These are phyloP conservation scores for Tuber magnatum DNA, from an alignment of 495 filamentous ascomycete genomes.

Conservation along the genomic window DNA sequence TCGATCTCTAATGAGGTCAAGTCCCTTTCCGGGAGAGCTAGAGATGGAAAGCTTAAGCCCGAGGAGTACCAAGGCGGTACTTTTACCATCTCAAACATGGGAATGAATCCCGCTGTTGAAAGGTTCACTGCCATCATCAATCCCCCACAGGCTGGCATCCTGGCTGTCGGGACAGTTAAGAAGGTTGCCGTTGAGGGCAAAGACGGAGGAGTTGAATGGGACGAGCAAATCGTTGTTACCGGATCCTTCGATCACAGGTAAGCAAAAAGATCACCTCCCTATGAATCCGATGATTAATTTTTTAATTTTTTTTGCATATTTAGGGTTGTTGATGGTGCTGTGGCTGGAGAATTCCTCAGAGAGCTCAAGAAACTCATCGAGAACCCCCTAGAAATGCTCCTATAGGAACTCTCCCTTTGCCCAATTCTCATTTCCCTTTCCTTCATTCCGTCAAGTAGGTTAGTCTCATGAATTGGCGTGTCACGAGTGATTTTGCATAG, in stretches of 20 bases:
- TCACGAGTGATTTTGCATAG: conserved; percentile 3
- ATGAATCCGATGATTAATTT: background rate
- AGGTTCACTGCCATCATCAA: conserved; percentile 99
- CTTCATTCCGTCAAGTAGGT: background rate
- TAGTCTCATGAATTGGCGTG: conserved; percentile 2
- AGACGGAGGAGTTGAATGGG: conserved; percentile 82
- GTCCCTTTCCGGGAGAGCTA: conserved; percentile 89
- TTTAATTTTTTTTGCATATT: background rate
- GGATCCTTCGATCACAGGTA: conserved; percentile 84
- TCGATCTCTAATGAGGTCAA: conserved; percentile 83
- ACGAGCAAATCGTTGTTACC: conserved; percentile 91
- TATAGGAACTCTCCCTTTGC: conserved; percentile 49
- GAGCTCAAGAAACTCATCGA: conserved; percentile 96
- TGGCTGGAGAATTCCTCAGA: conserved; percentile 93
- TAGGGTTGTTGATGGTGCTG: conserved; percentile 65
- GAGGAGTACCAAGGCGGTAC: conserved; percentile 99
- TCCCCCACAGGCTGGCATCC: conserved; percentile 91
- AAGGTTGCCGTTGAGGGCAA: conserved; percentile 87
- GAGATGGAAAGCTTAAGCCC: conserved; percentile 97
- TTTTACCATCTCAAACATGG: conserved; percentile 99
- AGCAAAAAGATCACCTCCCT: conserved; percentile 2
- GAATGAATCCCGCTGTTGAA: conserved; percentile 95
- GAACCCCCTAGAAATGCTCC: conserved; percentile 87
- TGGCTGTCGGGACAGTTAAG: conserved; percentile 87
- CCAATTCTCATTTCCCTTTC: background rate